Base-by-base conservation (phyloP, 2,329 filamentous ascomycete species). In the Macrophomina phaseolina region DNA sequence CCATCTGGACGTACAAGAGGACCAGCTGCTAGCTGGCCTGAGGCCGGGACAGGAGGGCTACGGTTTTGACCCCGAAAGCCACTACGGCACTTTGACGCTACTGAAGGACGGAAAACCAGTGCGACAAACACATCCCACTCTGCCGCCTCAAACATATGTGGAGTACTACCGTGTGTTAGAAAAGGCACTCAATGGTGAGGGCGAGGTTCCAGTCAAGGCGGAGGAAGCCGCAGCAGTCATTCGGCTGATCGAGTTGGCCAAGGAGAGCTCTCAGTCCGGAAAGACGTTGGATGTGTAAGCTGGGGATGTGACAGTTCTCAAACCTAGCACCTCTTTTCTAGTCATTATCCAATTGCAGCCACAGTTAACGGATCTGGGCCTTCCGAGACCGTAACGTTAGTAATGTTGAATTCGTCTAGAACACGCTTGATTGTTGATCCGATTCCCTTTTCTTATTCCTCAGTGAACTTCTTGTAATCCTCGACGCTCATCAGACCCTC, bases 1-100 rank as follows among this genome's bases (percentile, higher is more conserved):
- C 75, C 79, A 85, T 64, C 82, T 94, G 2, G 92, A 95, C 75
- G 81, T 87, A 1, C 91, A 94, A 78, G 92, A 95, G 80, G 87
- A 89, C 66, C 90, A 93, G 76, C 84, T 94, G 64, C 86, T 86
- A 76, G 82, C 80, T 1, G 91, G 91, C 8, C 77, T 86, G 71
- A 85, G 83, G 75, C 87, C 88, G 6, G 83, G 84, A 0, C 88
- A 91, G 66, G 75, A 82, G 3, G 84, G 81, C 3, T 94, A 92
- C 73, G 92, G 89, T 1, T 76, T 85, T 46, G 91, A 94, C 72
- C 81, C 83, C 9, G 80, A 82, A 61, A 81, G 85, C 46, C 82
- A 83, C 70, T 85, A 87, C 64, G 89, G 90, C 23, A 67, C 65
- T 30, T 77, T 93, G 69, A 86, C 87, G 7, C 81, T 86, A 4